These are phyloP conservation scores for Lipomyces anomalus DNA, from an alignment of 805 yeast genomes.

Conservation along the genomic window DNA sequence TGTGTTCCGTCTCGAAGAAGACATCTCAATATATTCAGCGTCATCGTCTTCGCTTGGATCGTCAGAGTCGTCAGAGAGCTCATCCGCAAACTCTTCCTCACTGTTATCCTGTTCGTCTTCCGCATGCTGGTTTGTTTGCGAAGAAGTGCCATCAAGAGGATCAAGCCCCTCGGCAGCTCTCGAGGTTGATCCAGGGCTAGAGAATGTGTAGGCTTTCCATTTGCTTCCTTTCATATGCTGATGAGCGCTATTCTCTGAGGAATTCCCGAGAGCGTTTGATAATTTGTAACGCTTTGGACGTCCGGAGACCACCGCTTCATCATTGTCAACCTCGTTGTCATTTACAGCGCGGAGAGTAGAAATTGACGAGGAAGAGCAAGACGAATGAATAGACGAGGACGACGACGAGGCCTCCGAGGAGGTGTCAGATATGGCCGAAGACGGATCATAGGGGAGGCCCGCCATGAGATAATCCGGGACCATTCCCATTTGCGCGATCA, in stretches of 20 bases:
- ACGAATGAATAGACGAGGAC: background rate
- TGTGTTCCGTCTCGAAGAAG: no score
- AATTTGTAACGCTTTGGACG: background rate
- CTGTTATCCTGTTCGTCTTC: no score
- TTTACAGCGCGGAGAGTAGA: background rate
- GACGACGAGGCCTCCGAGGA: background rate
- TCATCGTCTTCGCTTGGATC: no score
- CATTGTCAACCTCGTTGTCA: background rate
- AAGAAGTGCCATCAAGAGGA: no score
- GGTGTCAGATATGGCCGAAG: background rate
- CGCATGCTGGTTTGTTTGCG: no score
- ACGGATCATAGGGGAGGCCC: background rate
- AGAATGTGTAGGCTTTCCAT: background rate
- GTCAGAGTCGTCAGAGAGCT: background rate
- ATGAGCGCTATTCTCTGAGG: background rate
- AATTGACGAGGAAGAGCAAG: background rate
- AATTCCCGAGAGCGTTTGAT: background rate
- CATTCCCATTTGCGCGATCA: slow-evolving; percentile 6
- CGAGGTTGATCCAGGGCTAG: no score
- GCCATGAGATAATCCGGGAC: slow-evolving; percentile 6
- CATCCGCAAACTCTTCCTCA: no score
- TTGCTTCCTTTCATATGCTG: no score
- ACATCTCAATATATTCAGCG: no score
- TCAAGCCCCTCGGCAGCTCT: no score
- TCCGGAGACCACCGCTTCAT: background rate